Base-by-base conservation (phyloP, 768 basidiomycete species). In the Tylopilus sp. region DNA sequence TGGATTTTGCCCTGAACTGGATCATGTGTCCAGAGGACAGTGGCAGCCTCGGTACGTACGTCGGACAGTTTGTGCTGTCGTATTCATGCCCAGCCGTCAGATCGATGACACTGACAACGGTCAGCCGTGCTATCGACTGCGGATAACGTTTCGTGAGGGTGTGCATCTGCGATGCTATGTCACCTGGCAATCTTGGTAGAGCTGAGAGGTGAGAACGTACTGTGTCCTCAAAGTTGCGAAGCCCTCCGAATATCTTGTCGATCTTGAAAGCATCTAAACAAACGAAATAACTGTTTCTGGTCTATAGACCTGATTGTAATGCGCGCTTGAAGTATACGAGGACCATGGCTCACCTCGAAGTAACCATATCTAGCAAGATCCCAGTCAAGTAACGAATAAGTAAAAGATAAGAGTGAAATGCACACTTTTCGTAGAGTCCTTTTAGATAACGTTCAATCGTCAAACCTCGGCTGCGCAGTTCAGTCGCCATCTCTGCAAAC, bases 1-100 rank as follows among this genome's bases (percentile, higher is more conserved):
- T n/a, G 1, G 57, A 65, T 40, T 55, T 54, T 3, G 82, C 86
- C 47, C 82, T 72, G 65, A 95, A 86, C 57, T 88, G 85, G 38
- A 94, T 81, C 92, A 94, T 93, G 57, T 94, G 85, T 6, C 90
- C 85, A 0, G 83, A 84, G 18, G 90, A 89, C 30, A 89, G 66
- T 18, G 86, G 86, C 18, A 90, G 70, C 23, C 70, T 68, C 12
- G 89, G 85, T 57, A 76, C 69, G 62, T 75, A 82, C 3, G 73
- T 74, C 1, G 86, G 85, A n/a, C 84, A 75, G 59, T 90, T 87
- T 6, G 75, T 73, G 57, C 83, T 89, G 57, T 91, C 90, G 63
- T 86, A 91, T 18, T 86, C 88, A 44, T 69, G 55, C 3, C 43
- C 55, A 20, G 71, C 71, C 2, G 91, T 93, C 38, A 94, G 66